These are phyloP conservation scores for Claviceps paspali DNA, from an alignment of 2,329 filamentous ascomycete species.

Conservation along the genomic window DNA sequence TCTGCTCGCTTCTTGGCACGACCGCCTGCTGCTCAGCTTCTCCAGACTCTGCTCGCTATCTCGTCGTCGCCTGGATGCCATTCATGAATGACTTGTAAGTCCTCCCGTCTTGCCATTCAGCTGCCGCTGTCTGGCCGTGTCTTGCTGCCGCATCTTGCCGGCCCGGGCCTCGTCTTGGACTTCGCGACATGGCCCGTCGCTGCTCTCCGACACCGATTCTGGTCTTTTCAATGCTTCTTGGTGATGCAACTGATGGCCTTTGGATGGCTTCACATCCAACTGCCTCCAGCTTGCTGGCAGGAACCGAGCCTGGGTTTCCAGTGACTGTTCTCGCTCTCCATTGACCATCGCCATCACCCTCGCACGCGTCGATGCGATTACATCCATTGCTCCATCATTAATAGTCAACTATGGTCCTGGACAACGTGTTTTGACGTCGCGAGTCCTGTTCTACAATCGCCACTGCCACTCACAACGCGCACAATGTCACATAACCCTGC, in stretches of 20 bases:
- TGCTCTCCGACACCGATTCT: slow-evolving; percentile 13
- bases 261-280: slow-evolving; percentile 18
- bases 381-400: slow-evolving; percentile 19
- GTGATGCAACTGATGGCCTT: slow-evolving; percentile 22
- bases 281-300: slow-evolving; percentile 10
- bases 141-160: slow-evolving; percentile 21
- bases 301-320: slow-evolving; percentile 14
- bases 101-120: slow-evolving; percentile 9
- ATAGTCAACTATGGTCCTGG: slow-evolving; percentile 7
- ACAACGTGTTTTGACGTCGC: slow-evolving; percentile 16
- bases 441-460: slow-evolving; percentile 9
- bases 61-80: slow-evolving; percentile 21
- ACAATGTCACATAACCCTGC: slow-evolving; percentile 10
- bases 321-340: slow-evolving; percentile 31
- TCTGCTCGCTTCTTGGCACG: slow-evolving; percentile 5
- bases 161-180: slow-evolving; percentile 19
- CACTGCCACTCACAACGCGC: slow-evolving; percentile 9
- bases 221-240: slow-evolving; percentile 11
- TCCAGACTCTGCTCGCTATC: slow-evolving; percentile 10
- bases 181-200: slow-evolving; percentile 20
- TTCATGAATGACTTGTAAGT: slow-evolving; percentile 39
- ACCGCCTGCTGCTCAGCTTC: background rate
- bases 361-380: slow-evolving; percentile 28
- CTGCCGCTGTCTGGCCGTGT: slow-evolving; percentile 6
- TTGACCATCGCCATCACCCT: slow-evolving; percentile 30